Evolutionary conservation across 352 stramenopile species (phyloP).

Genomic region (Globisporangium emineosum): DNA sequence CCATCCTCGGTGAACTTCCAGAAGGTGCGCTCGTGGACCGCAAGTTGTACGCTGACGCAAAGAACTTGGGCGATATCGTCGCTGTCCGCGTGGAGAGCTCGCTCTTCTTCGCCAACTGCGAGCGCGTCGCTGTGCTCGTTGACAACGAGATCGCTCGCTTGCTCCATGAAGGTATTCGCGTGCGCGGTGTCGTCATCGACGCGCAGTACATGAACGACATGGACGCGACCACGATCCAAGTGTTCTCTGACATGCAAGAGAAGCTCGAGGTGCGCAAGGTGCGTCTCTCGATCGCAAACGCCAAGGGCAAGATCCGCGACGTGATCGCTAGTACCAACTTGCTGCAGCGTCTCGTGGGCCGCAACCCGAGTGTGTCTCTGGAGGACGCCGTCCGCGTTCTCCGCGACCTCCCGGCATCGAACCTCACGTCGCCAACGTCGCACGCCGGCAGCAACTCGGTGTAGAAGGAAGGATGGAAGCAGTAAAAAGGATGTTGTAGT

Average conservation of each 20-base stretch:
- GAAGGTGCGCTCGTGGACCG: conserved; percentile 38
- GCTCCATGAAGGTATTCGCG: conserved; percentile 22
- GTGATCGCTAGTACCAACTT: conserved; percentile 41
- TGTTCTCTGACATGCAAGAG: conserved; percentile 52
- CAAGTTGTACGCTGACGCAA: conserved; percentile 23
- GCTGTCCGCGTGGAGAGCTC: conserved; percentile 49
- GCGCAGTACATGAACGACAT: conserved; percentile 48
- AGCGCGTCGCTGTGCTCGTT: conserved; percentile 34
- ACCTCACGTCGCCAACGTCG: too few species aligned
- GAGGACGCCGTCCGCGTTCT: conserved; percentile 31
- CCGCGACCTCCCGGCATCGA: conserved; percentile 10
- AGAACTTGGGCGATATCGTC: conserved; percentile 27
- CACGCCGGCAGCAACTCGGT: too few species aligned
- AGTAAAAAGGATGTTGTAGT: too few species aligned
- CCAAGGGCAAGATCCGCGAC: conserved; percentile 34
- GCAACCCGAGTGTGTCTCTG: conserved; percentile 19
- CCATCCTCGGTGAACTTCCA: conserved; percentile 36
- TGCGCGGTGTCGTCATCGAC: conserved; percentile 43
- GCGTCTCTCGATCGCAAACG: conserved; percentile 39
- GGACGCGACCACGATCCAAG: conserved; percentile 58
- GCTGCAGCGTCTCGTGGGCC: conserved; percentile 28
- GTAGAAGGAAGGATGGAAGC: too few species aligned
- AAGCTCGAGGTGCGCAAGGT: conserved; percentile 44
- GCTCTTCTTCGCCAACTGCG: conserved; percentile 62
- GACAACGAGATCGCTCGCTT: conserved; percentile 36